Evolutionary conservation across 805 yeast genomes (phyloP).

Genomic region (Starmera amethionina): DNA sequence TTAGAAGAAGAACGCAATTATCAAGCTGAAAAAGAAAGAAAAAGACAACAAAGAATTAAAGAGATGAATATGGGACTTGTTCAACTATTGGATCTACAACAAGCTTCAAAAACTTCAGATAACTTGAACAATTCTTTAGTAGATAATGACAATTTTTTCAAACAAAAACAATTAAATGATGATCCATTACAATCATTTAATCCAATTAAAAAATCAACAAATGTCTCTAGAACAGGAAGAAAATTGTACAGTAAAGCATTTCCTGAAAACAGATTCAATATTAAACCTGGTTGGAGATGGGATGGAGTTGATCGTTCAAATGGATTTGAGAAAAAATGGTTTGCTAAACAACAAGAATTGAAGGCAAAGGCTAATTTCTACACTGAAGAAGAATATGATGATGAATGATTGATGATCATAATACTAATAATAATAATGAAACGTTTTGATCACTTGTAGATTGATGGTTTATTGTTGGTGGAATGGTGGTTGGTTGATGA

Average conservation of each 20-base stretch:
- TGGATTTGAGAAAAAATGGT: slow-evolving; percentile 68
- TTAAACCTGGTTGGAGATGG: slow-evolving; percentile 80
- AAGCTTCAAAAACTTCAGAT: slow-evolving; percentile 22
- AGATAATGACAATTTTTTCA: slow-evolving; percentile 1
- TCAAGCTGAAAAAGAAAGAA: slow-evolving; percentile 18
- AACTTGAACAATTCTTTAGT: slow-evolving; percentile 22
- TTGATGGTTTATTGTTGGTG: neutral
- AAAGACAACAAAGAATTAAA: slow-evolving; percentile 18
- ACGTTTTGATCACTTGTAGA: no score
- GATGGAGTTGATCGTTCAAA: slow-evolving; percentile 86
- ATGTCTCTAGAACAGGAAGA: slow-evolving; percentile 34
- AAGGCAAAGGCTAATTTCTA: neutral
- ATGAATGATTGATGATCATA: neutral
- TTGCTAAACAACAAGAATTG: slow-evolving; percentile 25
- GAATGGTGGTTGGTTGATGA: slow-evolving; percentile 2
- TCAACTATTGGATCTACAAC: slow-evolving; percentile 26
- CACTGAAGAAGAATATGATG: neutral
- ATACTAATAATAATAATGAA: no score
- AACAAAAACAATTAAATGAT: slow-evolving; percentile 31
- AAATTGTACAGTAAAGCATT: slow-evolving; percentile 44
- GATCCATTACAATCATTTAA: slow-evolving; percentile 55
- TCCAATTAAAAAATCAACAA: slow-evolving; percentile 14
- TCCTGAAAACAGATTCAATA: slow-evolving; percentile 65
- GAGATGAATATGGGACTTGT: slow-evolving; percentile 28
- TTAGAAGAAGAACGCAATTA: slow-evolving; percentile 18